Evolutionary conservation across 164 flowering plant species (phyloP).

Genomic region (Vitis cinerea): DNA sequence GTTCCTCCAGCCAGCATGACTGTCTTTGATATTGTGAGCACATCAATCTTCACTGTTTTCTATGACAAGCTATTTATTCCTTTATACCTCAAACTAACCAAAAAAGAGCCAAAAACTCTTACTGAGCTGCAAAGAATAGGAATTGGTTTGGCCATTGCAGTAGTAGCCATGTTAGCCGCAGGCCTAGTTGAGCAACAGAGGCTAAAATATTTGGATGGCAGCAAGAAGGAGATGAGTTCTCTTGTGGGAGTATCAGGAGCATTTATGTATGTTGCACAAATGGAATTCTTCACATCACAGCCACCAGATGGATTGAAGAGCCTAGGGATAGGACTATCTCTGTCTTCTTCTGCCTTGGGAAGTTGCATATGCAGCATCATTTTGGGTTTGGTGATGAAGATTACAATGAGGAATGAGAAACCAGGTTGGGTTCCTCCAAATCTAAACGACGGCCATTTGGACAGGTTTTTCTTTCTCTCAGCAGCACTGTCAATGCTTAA

Average conservation of each 20-base stretch:
- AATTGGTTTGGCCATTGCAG: constrained; percentile 33
- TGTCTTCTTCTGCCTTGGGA: constrained; percentile 41
- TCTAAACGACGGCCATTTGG: constrained; percentile 45
- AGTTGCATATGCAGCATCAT: constrained; percentile 36
- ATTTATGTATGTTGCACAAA: constrained; percentile 41
- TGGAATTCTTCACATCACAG: constrained; percentile 41
- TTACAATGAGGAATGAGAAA: constrained; percentile 24
- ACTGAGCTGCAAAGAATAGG: constrained; percentile 49
- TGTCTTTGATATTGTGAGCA: constrained; percentile 46
- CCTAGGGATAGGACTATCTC: constrained; percentile 36
- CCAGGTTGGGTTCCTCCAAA: constrained; percentile 55
- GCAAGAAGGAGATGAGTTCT: constrained; percentile 21
- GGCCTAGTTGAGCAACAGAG: constrained; percentile 34
- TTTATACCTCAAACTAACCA: constrained; percentile 5
- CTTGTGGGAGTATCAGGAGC: constrained; percentile 45
- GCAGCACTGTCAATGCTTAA: constrained; percentile 32
- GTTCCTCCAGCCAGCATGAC: constrained; percentile 65
- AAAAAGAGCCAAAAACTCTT: constrained; percentile 19
- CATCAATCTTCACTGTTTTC: constrained; percentile 28
- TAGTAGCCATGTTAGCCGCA: constrained; percentile 32
- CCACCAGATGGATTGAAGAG: constrained; percentile 49
- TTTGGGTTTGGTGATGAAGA: constrained; percentile 33
- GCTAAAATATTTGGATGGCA: constrained; percentile 13
- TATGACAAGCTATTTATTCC: constrained; percentile 34
- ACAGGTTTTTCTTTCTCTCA: constrained; percentile 44